These are phyloP conservation scores for Monotropa hypopitys DNA, from an alignment of 179 eudicot species.

Conservation along the genomic window DNA sequence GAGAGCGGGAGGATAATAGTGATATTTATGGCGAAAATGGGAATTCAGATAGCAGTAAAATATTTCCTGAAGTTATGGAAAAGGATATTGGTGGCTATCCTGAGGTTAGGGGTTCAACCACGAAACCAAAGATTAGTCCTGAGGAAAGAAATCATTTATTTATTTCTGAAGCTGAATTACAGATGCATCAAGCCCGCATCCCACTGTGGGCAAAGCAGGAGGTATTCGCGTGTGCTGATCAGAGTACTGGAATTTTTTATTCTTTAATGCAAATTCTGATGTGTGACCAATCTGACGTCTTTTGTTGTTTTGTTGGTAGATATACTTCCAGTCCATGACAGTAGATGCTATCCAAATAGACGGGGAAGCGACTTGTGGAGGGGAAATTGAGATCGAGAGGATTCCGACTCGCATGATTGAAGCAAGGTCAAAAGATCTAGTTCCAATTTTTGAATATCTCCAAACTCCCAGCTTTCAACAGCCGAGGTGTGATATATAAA, in stretches of 20 bases:
- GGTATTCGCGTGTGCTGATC: constrained; percentile 26
- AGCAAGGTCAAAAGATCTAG: constrained; percentile 45
- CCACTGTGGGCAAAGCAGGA: constrained; percentile 63
- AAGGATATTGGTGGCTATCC: constrained; percentile 20
- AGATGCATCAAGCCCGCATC: constrained; percentile 42
- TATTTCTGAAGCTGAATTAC: constrained; percentile 68
- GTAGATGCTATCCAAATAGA: constrained; percentile 23
- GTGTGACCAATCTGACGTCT: background rate
- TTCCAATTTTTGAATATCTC: constrained; percentile 55
- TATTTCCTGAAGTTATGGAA: constrained; percentile 30
- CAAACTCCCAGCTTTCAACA: constrained; percentile 34
- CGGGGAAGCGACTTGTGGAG: constrained; percentile 20
- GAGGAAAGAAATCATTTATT: constrained; percentile 56
- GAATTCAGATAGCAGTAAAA: constrained; percentile 30
- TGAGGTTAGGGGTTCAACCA: constrained; percentile 13
- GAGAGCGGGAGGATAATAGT: constrained; percentile 42
- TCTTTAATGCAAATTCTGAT: background rate
- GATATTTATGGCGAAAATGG: constrained; percentile 74
- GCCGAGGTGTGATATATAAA: constrained; percentile 29
- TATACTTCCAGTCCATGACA: constrained; percentile 48
- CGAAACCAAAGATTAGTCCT: constrained; percentile 18
- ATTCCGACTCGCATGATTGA: constrained; percentile 42
- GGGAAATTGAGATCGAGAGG: constrained; percentile 67
- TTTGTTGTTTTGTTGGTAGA: constrained; percentile 23
- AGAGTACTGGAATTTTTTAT: background rate